A percentile compares a stretch with the other conserved stretches of the same genome.
Evolutionary conservation across 495 filamentous ascomycete species (phyloP).

Genomic region (Glutinoglossum americanum): DNA sequence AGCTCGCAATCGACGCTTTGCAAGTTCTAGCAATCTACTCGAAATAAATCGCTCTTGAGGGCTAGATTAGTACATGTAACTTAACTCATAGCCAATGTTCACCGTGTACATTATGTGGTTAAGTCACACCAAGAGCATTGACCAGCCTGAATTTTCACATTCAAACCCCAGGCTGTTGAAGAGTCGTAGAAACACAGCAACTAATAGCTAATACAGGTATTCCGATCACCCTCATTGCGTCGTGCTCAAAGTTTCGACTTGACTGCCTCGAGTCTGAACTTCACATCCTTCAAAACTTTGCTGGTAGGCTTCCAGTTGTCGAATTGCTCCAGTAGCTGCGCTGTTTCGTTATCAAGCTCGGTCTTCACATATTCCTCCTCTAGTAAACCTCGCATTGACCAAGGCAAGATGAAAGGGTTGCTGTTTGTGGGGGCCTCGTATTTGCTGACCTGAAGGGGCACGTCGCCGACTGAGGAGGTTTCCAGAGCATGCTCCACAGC

Average conservation of each 20-base stretch:
- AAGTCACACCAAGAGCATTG: too few species aligned
- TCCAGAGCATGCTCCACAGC: conserved; percentile 72
- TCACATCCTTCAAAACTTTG: conserved; percentile 87
- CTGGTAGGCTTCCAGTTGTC: conserved; percentile 81
- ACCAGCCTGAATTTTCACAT: too few species aligned
- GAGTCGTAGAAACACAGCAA: too few species aligned
- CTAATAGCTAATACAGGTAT: too few species aligned
- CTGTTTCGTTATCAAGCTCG: conserved; percentile 53
- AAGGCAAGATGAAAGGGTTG: conserved; percentile 79
- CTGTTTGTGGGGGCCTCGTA: conserved; percentile 26
- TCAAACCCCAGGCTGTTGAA: too few species aligned
- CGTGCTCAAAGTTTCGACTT: conserved; percentile 45
- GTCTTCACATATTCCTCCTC: conserved; percentile 82
- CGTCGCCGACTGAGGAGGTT: conserved; percentile 40
- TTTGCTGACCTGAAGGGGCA: conserved; percentile 28
- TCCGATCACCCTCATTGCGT: too few species aligned
- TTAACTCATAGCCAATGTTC: too few species aligned
- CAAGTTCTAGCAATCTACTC: too few species aligned
- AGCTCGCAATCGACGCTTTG: too few species aligned
- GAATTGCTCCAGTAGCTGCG: conserved; percentile 64
- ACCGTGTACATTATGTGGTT: too few species aligned
- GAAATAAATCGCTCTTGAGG: too few species aligned
- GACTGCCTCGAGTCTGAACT: conserved; percentile 84
- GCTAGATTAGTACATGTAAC: too few species aligned
- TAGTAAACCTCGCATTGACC: conserved; percentile 78